Percentiles rank a stretch among this genome's conserved stretches.
These are phyloP conservation scores for Solanum habrochaites DNA, from an alignment of 257 asterid genomes.

Conservation along the genomic window DNA sequence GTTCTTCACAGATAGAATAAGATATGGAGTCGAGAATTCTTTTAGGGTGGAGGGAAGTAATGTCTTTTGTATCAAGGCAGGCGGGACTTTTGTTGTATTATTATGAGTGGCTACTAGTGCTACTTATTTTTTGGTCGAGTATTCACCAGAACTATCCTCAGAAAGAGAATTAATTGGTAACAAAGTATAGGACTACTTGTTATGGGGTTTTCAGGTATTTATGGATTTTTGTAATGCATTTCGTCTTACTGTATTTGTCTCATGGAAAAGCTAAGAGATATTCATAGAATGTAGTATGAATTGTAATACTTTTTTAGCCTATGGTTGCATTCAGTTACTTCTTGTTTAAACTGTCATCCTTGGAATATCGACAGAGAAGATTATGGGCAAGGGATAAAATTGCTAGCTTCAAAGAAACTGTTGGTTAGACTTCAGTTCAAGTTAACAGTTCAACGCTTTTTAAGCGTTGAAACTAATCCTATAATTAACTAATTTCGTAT, in stretches of 20 bases:
- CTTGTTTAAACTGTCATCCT: background rate
- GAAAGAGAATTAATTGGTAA: background rate
- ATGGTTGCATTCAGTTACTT: background rate
- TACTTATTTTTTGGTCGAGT: background rate
- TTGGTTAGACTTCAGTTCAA: background rate
- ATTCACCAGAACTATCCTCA: background rate
- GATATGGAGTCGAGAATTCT: conserved; percentile 4
- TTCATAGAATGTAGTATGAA: background rate
- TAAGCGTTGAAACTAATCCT: background rate
- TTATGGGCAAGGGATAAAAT: background rate
- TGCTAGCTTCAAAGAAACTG: background rate
- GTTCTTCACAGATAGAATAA: conserved; percentile 25
- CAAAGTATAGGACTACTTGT: background rate
- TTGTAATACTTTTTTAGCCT: background rate
- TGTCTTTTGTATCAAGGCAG: background rate
- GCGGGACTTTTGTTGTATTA: conserved; percentile 5
- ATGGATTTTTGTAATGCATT: background rate
- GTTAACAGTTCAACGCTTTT: background rate
- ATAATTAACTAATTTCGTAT: background rate
- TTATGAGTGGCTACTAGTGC: background rate
- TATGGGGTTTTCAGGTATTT: background rate
- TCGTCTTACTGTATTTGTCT: background rate
- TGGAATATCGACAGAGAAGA: background rate
- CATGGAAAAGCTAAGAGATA: background rate
- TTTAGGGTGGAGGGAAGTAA: conserved; percentile 1